These are phyloP conservation scores for Candida anglica DNA, from an alignment of 805 yeast genomes.

Conservation along the genomic window DNA sequence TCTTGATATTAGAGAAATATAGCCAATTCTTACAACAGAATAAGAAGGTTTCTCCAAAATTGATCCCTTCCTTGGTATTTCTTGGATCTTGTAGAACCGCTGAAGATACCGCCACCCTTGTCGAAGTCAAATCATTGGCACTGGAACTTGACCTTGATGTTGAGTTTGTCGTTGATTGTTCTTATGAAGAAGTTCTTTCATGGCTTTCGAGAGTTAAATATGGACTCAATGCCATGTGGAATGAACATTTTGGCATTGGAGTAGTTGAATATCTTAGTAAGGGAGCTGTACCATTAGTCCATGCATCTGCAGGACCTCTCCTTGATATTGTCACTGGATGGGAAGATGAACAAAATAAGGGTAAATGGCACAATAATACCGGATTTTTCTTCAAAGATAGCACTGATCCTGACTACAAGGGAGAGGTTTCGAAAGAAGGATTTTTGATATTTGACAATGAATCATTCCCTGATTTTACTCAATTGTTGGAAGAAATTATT, in stretches of 20 bases:
- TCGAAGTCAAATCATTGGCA: constrained; percentile 39
- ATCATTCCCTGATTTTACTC: constrained; percentile 41
- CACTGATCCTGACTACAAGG: constrained; percentile 65
- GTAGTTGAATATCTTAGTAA: constrained; percentile 89
- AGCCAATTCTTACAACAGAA: constrained; percentile 41
- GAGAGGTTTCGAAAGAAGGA: constrained; percentile 2
- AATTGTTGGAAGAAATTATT: constrained; percentile 43
- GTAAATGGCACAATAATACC: constrained; percentile 46
- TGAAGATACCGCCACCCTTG: constrained; percentile 60
- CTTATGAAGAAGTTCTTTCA: constrained; percentile 57
- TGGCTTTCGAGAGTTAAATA: constrained; percentile 55
- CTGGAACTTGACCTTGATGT: constrained; percentile 30
- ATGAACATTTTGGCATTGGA: constrained; percentile 97
- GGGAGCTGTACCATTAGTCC: constrained; percentile 85
- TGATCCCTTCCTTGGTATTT: constrained; percentile 57
- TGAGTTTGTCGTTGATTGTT: constrained; percentile 69
- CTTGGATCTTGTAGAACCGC: constrained; percentile 81
- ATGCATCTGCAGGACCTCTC: constrained; percentile 94
- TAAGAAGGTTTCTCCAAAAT: constrained; percentile 11
- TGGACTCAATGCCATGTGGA: constrained; percentile 98
- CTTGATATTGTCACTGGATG: constrained; percentile 68
- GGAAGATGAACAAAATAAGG: constrained; percentile 5
- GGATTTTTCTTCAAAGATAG: constrained; percentile 78
- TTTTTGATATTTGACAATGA: constrained; percentile 6
- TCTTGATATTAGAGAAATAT: constrained; percentile 62